Evolutionary conservation across 805 yeast species (phyloP).

Genomic region (Kluyveromyces starmeri): DNA sequence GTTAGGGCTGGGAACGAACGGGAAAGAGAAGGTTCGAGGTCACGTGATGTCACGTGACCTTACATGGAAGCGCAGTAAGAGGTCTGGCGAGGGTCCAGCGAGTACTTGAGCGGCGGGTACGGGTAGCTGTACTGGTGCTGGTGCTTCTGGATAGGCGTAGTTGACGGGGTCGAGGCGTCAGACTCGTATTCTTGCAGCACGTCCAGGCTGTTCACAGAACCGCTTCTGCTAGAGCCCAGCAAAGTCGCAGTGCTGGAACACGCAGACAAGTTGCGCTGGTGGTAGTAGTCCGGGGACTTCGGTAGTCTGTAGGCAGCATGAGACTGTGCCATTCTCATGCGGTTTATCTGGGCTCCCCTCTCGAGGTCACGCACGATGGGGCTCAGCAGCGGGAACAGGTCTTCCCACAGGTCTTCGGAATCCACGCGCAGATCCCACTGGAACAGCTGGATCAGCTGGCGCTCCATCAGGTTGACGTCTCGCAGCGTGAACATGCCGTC

Average conservation of each 20-base stretch:
- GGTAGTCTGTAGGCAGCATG: background rate
- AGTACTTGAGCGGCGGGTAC: no score
- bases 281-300: constrained; percentile 11
- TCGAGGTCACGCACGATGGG: constrained; percentile 53
- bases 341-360: constrained; percentile 16
- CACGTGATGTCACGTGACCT: no score
- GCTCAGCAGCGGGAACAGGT: constrained; percentile 61
- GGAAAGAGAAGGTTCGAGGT: no score
- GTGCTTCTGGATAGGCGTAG: no score
- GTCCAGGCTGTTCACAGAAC: constrained; percentile 2
- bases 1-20: no score
- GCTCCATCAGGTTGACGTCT: constrained; percentile 74
- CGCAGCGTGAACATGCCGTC: constrained; percentile 60
- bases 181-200: constrained; percentile 5
- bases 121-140: no score
- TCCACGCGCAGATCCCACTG: constrained; percentile 66
- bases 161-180: background rate
- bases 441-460: constrained; percentile 58
- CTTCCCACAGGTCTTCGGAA: constrained; percentile 56
- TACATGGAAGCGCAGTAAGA: no score
- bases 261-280: constrained; percentile 16
- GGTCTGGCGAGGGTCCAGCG: no score
- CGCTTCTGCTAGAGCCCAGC: constrained; percentile 7
- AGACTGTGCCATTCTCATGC: background rate
- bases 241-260: constrained; percentile 19